A percentile compares a stretch with the other conserved stretches of the same genome.
These are phyloP conservation scores for Geranium rotundifolium DNA, from an alignment of 345 rosid genomes.

Conservation along the genomic window DNA sequence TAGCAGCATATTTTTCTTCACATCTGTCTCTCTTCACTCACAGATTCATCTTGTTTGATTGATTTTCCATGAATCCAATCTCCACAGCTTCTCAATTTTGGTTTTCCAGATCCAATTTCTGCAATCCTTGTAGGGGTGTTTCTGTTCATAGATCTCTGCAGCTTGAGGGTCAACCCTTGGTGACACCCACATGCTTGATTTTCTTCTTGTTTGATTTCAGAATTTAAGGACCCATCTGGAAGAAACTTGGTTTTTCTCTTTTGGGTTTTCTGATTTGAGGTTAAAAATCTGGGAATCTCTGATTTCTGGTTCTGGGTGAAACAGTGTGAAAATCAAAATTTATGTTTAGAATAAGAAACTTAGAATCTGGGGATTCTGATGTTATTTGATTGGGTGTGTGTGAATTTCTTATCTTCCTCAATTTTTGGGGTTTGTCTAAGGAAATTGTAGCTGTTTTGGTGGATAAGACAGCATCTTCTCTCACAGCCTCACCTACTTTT, in stretches of 20 bases:
- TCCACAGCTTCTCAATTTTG: neutral
- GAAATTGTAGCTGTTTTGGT: no score
- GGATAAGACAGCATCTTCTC: no score
- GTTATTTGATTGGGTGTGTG: slow-evolving; percentile 18
- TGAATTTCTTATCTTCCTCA: slow-evolving; percentile 20
- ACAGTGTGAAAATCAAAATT: slow-evolving; percentile 10
- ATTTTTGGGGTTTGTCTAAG: slow-evolving; percentile 9
- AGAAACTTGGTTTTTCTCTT: slow-evolving; percentile 15
- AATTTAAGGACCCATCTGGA: slow-evolving; percentile 4
- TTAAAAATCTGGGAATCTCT: slow-evolving; percentile 2
- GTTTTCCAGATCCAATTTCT: no score
- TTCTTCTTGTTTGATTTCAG: neutral
- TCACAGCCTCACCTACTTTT: neutral
- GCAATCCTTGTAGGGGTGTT: no score
- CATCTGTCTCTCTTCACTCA: neutral
- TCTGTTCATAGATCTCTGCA: no score
- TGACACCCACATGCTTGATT: neutral
- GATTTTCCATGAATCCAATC: neutral
- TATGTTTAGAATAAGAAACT: slow-evolving; percentile 28
- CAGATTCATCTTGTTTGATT: neutral
- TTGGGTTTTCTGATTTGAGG: slow-evolving; percentile 14
- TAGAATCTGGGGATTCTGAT: slow-evolving; percentile 15
- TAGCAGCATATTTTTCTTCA: slow-evolving; percentile 1
- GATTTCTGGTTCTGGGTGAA: slow-evolving; percentile 26
- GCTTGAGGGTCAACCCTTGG: neutral